Base-by-base conservation (phyloP, 768 basidiomycete genomes). In the Lactarius akahatsu region DNA sequence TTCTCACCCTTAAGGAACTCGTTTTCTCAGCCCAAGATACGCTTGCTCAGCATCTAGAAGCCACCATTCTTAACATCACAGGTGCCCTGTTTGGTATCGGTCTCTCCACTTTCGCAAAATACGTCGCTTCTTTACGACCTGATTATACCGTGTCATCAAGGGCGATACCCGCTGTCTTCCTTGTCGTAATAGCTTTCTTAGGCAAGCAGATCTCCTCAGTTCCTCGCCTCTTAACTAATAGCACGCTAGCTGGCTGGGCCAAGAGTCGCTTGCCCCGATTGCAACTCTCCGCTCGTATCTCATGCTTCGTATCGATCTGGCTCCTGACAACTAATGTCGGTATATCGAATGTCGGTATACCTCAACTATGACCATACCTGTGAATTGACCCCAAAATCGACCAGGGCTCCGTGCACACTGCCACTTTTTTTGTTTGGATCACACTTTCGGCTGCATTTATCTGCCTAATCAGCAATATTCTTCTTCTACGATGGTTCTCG, bases 291-390 rank as follows among this genome's bases (percentile, higher is more conserved):
- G 77, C 76, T 55, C 81, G 81, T 23, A 81, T 83, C 57, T 77
- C 79, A 11, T 80, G 80, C 65, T 82, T 83, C 64, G 72, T 81
- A n/a, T 78, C 80, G 2, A 76, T 82, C 30, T 83, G 80, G 79
- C 69, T 81, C 23, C 71, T 83, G 26, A 82, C 82, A 4, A 72
- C 69, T 11, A 71, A 81, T 58, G 70, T 76, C 38, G 80, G 78
- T 20, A 52, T 70, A 9, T 63, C 69, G 5, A 72, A 73, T 20
- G 80, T 81, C 70, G 59, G 77, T 26, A 26, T 16, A 55, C 28
- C 23, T 52, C 18, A 10, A 36, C 54, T n/a, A 8, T 56, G 20
- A 28, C 20, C 32, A 4, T 26, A 10, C 28, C 32, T 11, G 52
- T 56, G 54, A 41, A 40, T 58, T 63, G 41, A 67, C 59, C 16